phyloP scores from a whole-genome alignment of 179 eudicot species.

The Vitellaria paradoxa region DNA sequence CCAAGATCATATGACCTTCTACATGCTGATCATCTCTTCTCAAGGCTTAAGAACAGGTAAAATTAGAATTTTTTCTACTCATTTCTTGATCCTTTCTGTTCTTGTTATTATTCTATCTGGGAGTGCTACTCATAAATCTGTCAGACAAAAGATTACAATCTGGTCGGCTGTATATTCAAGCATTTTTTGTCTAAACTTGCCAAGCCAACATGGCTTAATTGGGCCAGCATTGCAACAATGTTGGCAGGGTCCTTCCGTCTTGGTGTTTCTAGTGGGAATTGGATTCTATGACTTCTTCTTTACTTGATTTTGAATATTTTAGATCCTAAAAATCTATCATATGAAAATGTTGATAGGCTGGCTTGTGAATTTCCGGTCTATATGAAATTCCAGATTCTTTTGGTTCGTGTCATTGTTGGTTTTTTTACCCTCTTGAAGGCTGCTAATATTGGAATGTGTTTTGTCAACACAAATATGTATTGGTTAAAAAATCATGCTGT shows the following conservation, averaged over 20 bases:
- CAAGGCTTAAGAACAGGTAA: slow-evolving; percentile 90
- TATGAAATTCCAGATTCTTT: neutral
- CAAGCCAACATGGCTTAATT: neutral
- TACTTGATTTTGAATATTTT: neutral
- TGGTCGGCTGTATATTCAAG: neutral
- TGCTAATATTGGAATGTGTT: neutral
- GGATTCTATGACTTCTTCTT: neutral
- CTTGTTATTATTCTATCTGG: neutral
- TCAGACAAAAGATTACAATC: neutral
- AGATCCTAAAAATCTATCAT: neutral
- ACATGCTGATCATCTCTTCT: slow-evolving; percentile 97
- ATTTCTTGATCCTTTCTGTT: neutral
- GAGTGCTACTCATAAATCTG: neutral
- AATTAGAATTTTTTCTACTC: neutral
- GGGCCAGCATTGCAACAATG: neutral
- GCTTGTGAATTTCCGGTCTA: neutral
- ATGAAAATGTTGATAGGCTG: neutral
- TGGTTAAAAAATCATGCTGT: too few relatives aligned
- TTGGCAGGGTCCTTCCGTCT: neutral
- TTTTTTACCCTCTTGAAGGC: slow-evolving; percentile 7
- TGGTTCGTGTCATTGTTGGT: neutral
- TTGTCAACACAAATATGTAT: neutral
- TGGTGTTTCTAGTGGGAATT: neutral
- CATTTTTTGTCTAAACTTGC: neutral
- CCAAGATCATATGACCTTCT: slow-evolving; percentile 95